Percentiles rank a stretch among this genome's conserved stretches.
Evolutionary conservation across 2,329 filamentous ascomycete genomes (phyloP).

Genomic region (Uncinocarpus reesii): DNA sequence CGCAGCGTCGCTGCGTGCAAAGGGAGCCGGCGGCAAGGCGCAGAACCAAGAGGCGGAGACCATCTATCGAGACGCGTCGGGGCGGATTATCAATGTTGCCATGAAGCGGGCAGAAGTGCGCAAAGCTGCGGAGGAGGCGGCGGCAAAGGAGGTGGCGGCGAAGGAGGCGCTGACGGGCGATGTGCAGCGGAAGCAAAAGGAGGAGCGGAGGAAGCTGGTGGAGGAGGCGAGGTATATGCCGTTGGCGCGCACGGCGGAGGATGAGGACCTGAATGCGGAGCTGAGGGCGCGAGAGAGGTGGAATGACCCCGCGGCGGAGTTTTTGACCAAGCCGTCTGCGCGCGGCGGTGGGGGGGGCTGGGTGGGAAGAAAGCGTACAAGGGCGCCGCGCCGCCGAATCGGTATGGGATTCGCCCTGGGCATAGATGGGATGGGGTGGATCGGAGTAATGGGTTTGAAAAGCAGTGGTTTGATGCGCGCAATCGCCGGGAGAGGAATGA

Average conservation of each 20-base stretch:
- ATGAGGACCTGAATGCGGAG: constrained; percentile 75
- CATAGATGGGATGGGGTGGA: constrained; percentile 97
- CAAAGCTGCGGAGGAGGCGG: constrained; percentile 64
- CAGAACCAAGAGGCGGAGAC: constrained; percentile 14
- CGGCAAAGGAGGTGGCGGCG: constrained; percentile 52
- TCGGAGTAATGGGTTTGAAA: constrained; percentile 85
- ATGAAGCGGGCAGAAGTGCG: constrained; percentile 82
- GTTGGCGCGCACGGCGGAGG: constrained; percentile 70
- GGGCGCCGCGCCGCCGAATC: constrained; percentile 74
- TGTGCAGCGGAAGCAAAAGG: constrained; percentile 63
- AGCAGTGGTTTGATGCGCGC: constrained; percentile 78
- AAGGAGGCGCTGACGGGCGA: constrained; percentile 69
- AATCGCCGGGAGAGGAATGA: constrained; percentile 68
- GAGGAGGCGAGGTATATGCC: constrained; percentile 74
- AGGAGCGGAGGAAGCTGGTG: constrained; percentile 55
- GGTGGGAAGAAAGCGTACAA: constrained; percentile 57
- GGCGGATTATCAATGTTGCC: constrained; percentile 82
- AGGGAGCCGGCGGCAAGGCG: neutral
- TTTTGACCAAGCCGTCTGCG: constrained; percentile 49
- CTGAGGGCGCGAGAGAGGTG: constrained; percentile 66
- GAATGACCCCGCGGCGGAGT: constrained; percentile 87
- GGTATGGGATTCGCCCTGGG: constrained; percentile 85
- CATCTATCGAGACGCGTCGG: constrained; percentile 79
- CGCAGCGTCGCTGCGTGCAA: constrained; percentile 23
- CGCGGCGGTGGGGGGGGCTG: constrained; percentile 50